Base-by-base conservation (phyloP, 208 protist species). In the Trypanosoma melophagium region DNA sequence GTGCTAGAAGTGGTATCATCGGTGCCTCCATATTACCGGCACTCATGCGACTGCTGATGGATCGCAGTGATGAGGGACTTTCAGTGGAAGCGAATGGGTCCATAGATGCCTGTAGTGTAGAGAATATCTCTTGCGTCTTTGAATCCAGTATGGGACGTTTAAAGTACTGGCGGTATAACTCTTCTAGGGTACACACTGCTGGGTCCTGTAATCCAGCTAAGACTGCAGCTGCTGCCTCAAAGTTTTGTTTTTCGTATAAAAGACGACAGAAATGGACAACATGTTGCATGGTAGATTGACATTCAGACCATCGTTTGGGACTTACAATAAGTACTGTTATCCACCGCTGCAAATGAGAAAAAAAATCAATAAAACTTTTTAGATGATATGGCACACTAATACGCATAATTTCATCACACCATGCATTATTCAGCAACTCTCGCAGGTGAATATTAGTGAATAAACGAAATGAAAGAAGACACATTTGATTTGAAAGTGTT, bases 221-320 rank as follows among this genome's bases (percentile, higher is more conserved):
- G 2, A 92, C 70, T 16, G 81, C 77, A 2, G 82, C 66, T 12
- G 83, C 79, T 60, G 86, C 73, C 55, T 92, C 82, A 62, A 89
- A 92, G 61, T 89, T 89, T 68, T 89, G 83, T 57, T 72, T 56
- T 24, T 87, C 83, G 58, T 89, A 89, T 38, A 92, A 67, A 40
- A 72, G 64, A 8, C 79, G 74, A 60, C 83, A 86, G 22, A 89
- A 51, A 40, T 81, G 74, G 9, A 92, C 57, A 16, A 74, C 64
- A 49, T 84, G 76, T 1, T 71, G 68, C 49, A 87, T 44, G 1
- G 50, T 53, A 7, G 58, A 60, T 49, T 74, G 78, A 49, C 80
- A 79, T 1, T 84, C 79, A 13, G 60, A 58, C 83, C 77, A 87
- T 41, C 60, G 35, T 21, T 66, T 40, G n/a, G 71, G 76, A 22